A percentile compares a stretch with the other conserved stretches of the same genome.
phyloP scores from a whole-genome alignment of 768 basidiomycete species.

The Mrakia hoshinonis region DNA sequence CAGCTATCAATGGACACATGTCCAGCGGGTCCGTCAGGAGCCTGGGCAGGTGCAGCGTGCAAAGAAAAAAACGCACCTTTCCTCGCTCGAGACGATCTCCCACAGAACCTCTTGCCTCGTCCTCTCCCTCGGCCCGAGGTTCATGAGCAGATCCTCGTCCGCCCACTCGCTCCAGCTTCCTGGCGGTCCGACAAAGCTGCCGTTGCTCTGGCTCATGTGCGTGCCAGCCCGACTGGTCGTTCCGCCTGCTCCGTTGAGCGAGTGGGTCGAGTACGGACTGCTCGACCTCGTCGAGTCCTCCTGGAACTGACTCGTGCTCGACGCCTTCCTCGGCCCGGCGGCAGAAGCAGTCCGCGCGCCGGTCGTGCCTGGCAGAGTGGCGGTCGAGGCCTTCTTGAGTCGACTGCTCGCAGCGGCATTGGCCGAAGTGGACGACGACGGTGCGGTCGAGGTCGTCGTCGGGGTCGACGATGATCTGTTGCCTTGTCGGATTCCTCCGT shows the following conservation, averaged over 20 bases:
- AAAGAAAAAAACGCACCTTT: conserved; percentile 55
- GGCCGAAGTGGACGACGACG: neutral
- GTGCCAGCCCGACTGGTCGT: conserved; percentile 1
- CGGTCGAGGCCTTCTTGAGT: conserved; percentile 14
- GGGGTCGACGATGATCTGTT: conserved; percentile 3
- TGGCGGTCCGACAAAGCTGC: conserved; percentile 56
- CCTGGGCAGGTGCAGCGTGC: no score
- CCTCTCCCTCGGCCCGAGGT: conserved; percentile 84
- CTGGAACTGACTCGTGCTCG: neutral
- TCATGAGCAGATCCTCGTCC: conserved; percentile 84
- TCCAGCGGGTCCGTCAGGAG: neutral
- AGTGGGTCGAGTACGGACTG: neutral
- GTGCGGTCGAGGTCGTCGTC: neutral
- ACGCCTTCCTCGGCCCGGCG: neutral
- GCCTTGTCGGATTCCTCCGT: neutral
- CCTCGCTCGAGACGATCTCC: conserved; percentile 93
- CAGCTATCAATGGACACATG: no score
- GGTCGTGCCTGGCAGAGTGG: conserved; percentile 4
- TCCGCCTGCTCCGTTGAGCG: neutral
- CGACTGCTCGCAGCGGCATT: neutral
- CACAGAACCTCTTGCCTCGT: conserved; percentile 93
- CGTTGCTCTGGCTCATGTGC: neutral
- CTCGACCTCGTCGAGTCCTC: neutral
- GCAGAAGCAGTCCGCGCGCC: neutral
- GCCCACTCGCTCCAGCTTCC: conserved; percentile 79